Evolutionary conservation across 306 rosid genomes (phyloP).

Genomic region (Lathyrus sativus): DNA sequence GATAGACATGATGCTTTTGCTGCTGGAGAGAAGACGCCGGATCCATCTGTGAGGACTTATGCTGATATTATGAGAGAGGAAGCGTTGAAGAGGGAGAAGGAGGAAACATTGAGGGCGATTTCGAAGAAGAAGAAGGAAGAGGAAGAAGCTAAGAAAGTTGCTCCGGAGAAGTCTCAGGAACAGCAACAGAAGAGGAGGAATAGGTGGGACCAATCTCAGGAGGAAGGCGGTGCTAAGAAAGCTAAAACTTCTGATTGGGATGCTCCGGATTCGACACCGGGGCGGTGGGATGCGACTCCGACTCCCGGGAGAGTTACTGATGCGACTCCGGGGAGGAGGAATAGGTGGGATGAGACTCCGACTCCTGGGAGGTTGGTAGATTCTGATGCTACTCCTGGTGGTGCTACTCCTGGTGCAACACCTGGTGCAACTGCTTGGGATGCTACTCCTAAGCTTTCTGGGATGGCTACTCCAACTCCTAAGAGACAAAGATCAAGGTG

Average conservation of each 20-base stretch:
- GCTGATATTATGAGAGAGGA: conserved; percentile 40
- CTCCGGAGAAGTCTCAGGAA: conserved; percentile 9
- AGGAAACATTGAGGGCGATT: conserved; percentile 31
- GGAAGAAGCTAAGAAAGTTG: conserved; percentile 35
- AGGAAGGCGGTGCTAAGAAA: conserved; percentile 34
- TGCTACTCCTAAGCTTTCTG: conserved; percentile 43
- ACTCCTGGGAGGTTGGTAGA: conserved; percentile 42
- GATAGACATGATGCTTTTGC: conserved; percentile 42
- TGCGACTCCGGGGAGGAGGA: conserved; percentile 45
- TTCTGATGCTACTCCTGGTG: conserved; percentile 45
- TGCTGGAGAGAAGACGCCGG: conserved; percentile 44
- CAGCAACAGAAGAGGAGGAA: conserved; percentile 41
- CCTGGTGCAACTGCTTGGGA: conserved; percentile 46
- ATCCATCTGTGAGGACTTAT: conserved; percentile 13
- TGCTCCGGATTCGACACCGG: conserved; percentile 37
- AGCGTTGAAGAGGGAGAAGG: conserved; percentile 40
- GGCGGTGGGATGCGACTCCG: conserved; percentile 45
- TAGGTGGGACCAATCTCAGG: conserved; percentile 43
- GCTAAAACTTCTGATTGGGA: conserved; percentile 44
- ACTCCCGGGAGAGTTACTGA: conserved; percentile 39
- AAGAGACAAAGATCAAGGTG: conserved; percentile 47
- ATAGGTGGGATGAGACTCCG: conserved; percentile 47
- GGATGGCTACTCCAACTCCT: conserved; percentile 43
- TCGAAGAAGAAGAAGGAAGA: conserved; percentile 44
- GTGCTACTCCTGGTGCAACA: conserved; percentile 41